Evolutionary conservation across 768 basidiomycete species (phyloP), one percentile per base, ranked within the genome.

Genomic region (Leccinellum luteum): DNA sequence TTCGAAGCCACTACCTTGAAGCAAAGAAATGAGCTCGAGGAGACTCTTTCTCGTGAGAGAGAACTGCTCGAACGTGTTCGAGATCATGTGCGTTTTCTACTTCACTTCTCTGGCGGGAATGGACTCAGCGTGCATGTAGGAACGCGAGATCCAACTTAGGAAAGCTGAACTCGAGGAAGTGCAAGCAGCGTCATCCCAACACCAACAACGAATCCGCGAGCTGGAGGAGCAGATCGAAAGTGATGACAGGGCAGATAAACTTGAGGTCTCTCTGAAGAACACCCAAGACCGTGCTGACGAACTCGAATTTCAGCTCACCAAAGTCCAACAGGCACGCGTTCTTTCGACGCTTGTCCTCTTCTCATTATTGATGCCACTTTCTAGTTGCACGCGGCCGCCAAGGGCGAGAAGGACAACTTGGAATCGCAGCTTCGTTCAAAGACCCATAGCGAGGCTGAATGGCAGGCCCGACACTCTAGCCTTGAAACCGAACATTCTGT

Each of bases 231-330:
- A 90, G 61, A 86, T 94, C 21, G 85, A 92, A 69, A 86, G 82
- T 58, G 91, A 94, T 66, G 90, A 93, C 70, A 85, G 89, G 43
- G 85, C 85, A 15, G 91, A 92, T 60, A 79, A 80, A 44, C 73
- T 92, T 25, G 90, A 92, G 67, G 74, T 75, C 47, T 87, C 87
- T 8, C 74, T 94, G 48, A 86, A 86, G 66, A 85, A 91, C 64
- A 86, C 86, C 25, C 89, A 91, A 64, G 85, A 93, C 64, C 86
- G 87, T 54, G 87, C 87, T 5, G 90, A 90, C 58, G 90, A 92
- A 66, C 79, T 93, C 9, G 91, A 92, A 64, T 89, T 91, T 64
- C 89, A 89, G 66, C 75, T 94, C 19, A 85, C 86, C 13, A 90
- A 88, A 67, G 74, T 88, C 41, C 89, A 85, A 65, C 91, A 92